Conservation (phyloP, 2,329 filamentous ascomycete species). For the Colletotrichum tropicale region DNA sequence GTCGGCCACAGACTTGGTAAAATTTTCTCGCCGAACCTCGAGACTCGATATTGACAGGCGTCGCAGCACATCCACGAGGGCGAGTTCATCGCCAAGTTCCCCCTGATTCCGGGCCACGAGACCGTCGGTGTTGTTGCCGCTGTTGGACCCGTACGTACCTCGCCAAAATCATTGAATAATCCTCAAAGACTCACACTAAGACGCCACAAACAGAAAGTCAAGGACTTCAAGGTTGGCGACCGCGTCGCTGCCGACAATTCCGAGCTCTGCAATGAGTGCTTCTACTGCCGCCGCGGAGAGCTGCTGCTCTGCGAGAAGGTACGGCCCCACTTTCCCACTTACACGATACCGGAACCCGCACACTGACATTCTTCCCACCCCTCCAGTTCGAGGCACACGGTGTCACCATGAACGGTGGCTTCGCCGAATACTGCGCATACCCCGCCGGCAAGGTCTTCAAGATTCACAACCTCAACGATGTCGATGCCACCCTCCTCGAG, state of each 20-base stretch:
- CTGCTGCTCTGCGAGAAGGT: constrained; percentile 70
- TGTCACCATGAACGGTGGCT: constrained; percentile 72
- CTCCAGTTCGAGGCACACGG: constrained; percentile 66
- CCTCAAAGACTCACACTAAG: not conserved
- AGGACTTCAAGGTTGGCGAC: constrained; percentile 64
- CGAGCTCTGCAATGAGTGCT: constrained; percentile 73
- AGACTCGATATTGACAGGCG: constrained; percentile 14
- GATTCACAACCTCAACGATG: constrained; percentile 67
- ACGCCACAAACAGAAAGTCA: constrained; percentile 49
- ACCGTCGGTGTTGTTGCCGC: constrained; percentile 69
- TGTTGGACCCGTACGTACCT: constrained; percentile 44
- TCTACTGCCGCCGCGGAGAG: constrained; percentile 74
- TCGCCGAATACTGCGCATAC: constrained; percentile 70
- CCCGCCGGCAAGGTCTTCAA: constrained; percentile 64
- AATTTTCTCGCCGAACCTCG: not conserved
- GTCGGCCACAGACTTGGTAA: constrained; percentile 40
- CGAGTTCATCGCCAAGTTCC: constrained; percentile 69
- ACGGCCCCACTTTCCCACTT: constrained; percentile 5
- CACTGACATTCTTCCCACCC: not conserved
- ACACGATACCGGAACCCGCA: not conserved
- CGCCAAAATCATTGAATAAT: not conserved
- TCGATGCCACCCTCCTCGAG: constrained; percentile 74
- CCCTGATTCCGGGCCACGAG: constrained; percentile 71
- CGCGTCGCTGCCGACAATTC: constrained; percentile 69
- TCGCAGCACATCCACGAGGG: constrained; percentile 66